phyloP scores from a whole-genome alignment of 345 rosid genomes.

The Eucalyptus rudis region DNA sequence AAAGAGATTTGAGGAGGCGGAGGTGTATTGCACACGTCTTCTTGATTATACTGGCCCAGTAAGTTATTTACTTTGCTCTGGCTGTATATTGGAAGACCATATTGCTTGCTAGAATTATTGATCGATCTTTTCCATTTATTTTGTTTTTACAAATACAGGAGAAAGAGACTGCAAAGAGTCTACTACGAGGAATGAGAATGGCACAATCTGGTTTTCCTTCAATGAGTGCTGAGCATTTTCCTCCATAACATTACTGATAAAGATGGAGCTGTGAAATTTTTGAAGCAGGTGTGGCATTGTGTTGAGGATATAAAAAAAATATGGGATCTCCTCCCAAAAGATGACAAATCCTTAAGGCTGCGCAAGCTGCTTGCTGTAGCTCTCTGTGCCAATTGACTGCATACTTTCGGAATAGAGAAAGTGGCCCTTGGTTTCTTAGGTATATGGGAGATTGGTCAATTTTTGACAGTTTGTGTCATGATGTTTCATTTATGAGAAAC shows the following conservation, averaged over 20 bases:
- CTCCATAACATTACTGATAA: constrained; percentile 23
- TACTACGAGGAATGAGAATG: constrained; percentile 64
- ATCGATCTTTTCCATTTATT: background rate
- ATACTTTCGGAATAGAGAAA: background rate
- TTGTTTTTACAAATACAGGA: constrained; percentile 37
- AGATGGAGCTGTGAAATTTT: background rate
- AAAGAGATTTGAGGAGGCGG: constrained; percentile 82
- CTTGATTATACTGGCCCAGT: constrained; percentile 90
- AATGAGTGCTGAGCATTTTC: constrained; percentile 69
- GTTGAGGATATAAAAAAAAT: background rate
- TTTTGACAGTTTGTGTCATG: background rate
- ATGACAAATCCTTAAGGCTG: background rate
- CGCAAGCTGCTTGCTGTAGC: background rate
- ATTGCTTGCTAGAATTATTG: background rate
- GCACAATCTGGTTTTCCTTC: constrained; percentile 48
- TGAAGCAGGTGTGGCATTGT: background rate
- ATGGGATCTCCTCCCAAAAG: background rate
- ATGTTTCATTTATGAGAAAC: background rate
- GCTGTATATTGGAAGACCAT: background rate
- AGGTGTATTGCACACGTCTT: constrained; percentile 88
- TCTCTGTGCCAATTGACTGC: background rate
- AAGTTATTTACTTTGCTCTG: constrained; percentile 11
- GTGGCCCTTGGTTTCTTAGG: background rate
- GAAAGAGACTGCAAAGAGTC: constrained; percentile 78
- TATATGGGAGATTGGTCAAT: background rate